These are phyloP conservation scores for Striga asiatica DNA, from an alignment of 257 asterid genomes.

Conservation along the genomic window DNA sequence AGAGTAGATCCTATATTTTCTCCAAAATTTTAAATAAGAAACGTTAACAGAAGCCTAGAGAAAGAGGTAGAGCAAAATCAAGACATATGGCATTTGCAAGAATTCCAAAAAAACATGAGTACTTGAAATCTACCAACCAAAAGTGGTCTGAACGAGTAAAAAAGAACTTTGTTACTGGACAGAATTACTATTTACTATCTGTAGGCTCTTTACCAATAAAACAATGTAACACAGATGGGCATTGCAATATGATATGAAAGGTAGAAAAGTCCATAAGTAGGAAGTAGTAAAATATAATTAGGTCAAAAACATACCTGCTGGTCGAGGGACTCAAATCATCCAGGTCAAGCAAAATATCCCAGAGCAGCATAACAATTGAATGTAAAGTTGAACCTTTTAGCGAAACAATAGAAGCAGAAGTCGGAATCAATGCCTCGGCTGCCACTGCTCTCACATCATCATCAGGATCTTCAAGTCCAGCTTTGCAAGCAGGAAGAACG, in stretches of 20 bases:
- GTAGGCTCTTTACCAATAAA: too few species aligned
- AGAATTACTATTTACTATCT: too few species aligned
- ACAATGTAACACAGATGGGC: not conserved
- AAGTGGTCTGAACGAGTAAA: too few species aligned
- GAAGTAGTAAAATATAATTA: not conserved
- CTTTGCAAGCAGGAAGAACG: constrained; percentile 89
- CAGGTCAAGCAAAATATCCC: constrained; percentile 98
- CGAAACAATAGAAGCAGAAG: constrained; percentile 79
- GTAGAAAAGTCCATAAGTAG: constrained; percentile 1
- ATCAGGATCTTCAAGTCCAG: constrained; percentile 99
- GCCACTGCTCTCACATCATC: constrained; percentile 99
- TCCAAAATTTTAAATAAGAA: too few species aligned
- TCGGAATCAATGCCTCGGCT: constrained; percentile 89
- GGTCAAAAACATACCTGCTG: constrained; percentile 58
- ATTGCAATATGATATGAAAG: not conserved
- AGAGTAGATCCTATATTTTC: too few species aligned
- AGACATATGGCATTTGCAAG: too few species aligned
- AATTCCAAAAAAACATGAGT: too few species aligned
- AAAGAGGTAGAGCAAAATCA: too few species aligned
- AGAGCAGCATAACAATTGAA: constrained; percentile 80
- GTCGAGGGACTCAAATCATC: constrained; percentile 99
- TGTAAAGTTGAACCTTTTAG: constrained; percentile 64
- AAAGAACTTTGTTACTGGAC: not conserved
- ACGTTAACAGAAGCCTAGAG: too few species aligned
- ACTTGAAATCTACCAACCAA: too few species aligned